Evolutionary conservation across 768 basidiomycete species (phyloP), one percentile per base, ranked within the genome.

Genomic region (Rickenella mellea): DNA sequence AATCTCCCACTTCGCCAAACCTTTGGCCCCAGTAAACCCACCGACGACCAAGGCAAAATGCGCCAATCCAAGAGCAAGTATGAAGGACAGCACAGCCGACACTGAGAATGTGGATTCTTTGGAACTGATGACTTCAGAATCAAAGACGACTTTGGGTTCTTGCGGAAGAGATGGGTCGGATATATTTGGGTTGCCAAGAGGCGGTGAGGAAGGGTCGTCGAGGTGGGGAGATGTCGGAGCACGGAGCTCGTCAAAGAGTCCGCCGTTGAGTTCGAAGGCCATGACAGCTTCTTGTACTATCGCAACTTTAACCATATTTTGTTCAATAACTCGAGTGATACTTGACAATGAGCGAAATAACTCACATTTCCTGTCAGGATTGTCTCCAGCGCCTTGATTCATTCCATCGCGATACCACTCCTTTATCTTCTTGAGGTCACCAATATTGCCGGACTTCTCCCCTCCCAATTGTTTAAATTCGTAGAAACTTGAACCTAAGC

Each of bases 371-470:
- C 64, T 57, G 12, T 59, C 54, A 21, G 52, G 45, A 26, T 66
- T 52, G 38, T 60, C 62, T 10, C 68, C 68, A 11, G 67, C 74
- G 15, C 69, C 74, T 37, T 57, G 60, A 46, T 76, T 70, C 66
- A 78, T 68, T 1, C 74, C 74, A 19, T 60, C 68, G 37, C 74
- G 68, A 56, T 73, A 80, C 80, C 79, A 83, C 19, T 79, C 72
- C 62, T 86, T 86, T 57, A 85, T 78, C 49, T 74, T 73, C 60
- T 71, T 76, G 67, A 88, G 71, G 49, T 83, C 79, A 2, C 76
- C 74, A 43, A 69, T 65, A 3, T 58, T 66, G 1, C 74, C 74
- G 11, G 51, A 52, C 51, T 69, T 69, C 24, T 61, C 53, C 7
- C 72, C 68, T 6, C 58, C 65, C 25, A 78, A 68, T 51, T 71